These are phyloP conservation scores for Rugonectria rugulosa DNA, from an alignment of 2,329 filamentous ascomycete genomes.

Conservation along the genomic window DNA sequence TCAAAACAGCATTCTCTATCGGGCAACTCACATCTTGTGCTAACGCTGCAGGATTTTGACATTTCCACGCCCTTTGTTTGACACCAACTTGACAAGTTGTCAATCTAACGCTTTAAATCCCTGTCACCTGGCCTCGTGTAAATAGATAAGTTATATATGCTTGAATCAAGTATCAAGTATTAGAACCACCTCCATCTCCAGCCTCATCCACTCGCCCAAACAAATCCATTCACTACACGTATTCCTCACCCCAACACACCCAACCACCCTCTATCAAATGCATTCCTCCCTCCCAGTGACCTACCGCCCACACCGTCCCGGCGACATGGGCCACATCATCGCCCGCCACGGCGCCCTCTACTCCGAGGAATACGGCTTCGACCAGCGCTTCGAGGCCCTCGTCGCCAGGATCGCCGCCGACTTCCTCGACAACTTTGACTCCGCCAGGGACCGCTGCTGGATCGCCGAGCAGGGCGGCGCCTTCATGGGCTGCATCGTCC, in stretches of 20 bases:
- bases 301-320: conserved; percentile 1
- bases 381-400: conserved; percentile 33
- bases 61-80: background rate
- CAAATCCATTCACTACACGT: background rate
- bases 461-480: conserved; percentile 34
- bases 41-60: background rate
- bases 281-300: background rate
- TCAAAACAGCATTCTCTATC: no score
- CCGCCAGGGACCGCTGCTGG: conserved; percentile 37
- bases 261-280: no score
- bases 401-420: conserved; percentile 34
- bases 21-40: background rate
- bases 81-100: background rate
- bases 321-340: conserved; percentile 35
- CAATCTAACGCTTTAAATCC: background rate
- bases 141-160: background rate
- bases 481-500: conserved; percentile 38
- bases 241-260: background rate
- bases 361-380: conserved; percentile 26
- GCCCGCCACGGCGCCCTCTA: conserved; percentile 36
- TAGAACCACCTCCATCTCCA: no score
- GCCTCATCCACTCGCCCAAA: no score
- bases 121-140: background rate
- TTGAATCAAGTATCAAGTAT: background rate
- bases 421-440: conserved; percentile 35